These are phyloP conservation scores for Puccinellia tenuiflora DNA, from an alignment of 176 grass and related monocot species.

Conservation along the genomic window DNA sequence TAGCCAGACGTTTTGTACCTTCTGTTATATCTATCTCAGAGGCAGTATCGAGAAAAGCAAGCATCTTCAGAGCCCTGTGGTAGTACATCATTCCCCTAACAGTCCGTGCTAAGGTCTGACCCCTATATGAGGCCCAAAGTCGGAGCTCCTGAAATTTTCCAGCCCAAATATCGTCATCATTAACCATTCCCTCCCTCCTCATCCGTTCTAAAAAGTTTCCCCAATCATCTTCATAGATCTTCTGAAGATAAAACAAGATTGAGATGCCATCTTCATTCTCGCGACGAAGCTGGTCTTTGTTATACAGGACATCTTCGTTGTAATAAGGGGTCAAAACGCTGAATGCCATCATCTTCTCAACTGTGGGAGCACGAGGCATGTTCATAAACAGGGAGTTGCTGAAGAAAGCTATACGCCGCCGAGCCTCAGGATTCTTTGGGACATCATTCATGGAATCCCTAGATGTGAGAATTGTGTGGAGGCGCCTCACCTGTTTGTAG, in stretches of 20 bases:
- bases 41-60: constrained; percentile 87
- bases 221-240: constrained; percentile 98
- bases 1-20: constrained; percentile 66
- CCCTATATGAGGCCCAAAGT: constrained; percentile 97
- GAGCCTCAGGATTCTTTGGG: constrained; percentile 82
- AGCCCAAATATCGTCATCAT: constrained; percentile 66
- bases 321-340: constrained; percentile 95
- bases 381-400: constrained; percentile 99
- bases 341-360: constrained; percentile 92
- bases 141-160: constrained; percentile 67
- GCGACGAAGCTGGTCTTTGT: constrained; percentile 74
- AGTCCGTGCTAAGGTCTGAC: constrained; percentile 81
- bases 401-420: constrained; percentile 88
- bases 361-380: constrained; percentile 84
- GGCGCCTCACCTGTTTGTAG: constrained; percentile 78
- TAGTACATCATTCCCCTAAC: constrained; percentile 99
- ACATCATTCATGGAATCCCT: constrained; percentile 89
- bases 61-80: constrained; percentile 97
- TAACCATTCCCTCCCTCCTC: constrained; percentile 71
- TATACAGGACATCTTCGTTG: constrained; percentile 83
- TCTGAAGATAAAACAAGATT: constrained; percentile 93
- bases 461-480: constrained; percentile 86
- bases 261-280: constrained; percentile 99
- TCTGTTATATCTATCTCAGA: constrained; percentile 84
- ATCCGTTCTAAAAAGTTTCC: constrained; percentile 85